Conservation (phyloP, 495 filamentous ascomycete genomes). For the Lentithecium fluviatile region DNA sequence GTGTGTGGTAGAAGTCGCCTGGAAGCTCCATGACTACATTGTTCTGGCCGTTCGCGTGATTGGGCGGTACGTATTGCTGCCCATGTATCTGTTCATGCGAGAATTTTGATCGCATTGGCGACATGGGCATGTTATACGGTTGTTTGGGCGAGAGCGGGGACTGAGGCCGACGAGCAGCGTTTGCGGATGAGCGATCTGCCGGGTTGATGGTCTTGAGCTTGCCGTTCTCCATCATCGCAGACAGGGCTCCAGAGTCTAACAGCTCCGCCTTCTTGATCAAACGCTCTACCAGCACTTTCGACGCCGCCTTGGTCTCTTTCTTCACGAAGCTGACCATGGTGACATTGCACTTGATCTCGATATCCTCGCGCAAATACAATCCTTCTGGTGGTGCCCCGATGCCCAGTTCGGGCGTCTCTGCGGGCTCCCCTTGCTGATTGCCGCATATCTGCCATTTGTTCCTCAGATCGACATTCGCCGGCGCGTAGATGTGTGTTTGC, state of each 20-base stretch:
- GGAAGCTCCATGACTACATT: conserved; percentile 36
- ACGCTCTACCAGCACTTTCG: conserved; percentile 39
- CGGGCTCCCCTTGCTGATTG: conserved; percentile 42
- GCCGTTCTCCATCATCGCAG: conserved; percentile 44
- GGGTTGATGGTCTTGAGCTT: conserved; percentile 41
- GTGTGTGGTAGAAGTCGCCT: conserved; percentile 34
- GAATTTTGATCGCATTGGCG: conserved; percentile 9
- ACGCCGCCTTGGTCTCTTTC: conserved; percentile 40
- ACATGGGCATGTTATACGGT: conserved; percentile 26
- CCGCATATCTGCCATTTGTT: conserved; percentile 43
- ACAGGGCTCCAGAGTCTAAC: conserved; percentile 40
- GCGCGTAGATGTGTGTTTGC: conserved; percentile 43
- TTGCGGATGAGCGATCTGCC: conserved; percentile 24
- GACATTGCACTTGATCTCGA: conserved; percentile 41
- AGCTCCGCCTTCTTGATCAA: conserved; percentile 43
- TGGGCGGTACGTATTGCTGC: conserved; percentile 18
- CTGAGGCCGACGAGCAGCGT: background rate
- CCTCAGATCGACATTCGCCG: conserved; percentile 39
- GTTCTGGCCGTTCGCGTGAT: conserved; percentile 6
- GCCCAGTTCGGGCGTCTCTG: conserved; percentile 39
- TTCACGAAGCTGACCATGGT: conserved; percentile 41
- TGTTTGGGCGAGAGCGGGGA: conserved; percentile 22
- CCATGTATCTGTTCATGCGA: conserved; percentile 10
- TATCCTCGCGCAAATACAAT: conserved; percentile 43
- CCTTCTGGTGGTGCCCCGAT: conserved; percentile 41